Evolutionary conservation across 148 eudicot genomes (phyloP).

Genomic region (Spergularia marina): DNA sequence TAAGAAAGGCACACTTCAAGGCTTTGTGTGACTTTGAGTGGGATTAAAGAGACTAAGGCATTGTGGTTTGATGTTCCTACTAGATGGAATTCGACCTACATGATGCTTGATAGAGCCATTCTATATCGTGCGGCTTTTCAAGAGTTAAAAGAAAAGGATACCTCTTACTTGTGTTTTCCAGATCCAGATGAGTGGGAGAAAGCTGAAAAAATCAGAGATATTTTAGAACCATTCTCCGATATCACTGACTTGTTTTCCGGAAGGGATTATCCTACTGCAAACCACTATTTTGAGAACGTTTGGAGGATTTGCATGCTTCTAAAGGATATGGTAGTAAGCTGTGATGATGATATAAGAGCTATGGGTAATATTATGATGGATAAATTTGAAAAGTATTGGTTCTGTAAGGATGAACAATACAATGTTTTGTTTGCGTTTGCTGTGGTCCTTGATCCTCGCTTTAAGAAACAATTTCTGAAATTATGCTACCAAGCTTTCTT

Average conservation of each 20-base stretch:
- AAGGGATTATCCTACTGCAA: constrained; percentile 12
- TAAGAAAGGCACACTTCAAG: background rate
- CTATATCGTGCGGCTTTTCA: background rate
- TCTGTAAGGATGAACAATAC: background rate
- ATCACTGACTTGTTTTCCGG: constrained; percentile 19
- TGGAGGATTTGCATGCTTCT: background rate
- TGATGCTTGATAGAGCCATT: background rate
- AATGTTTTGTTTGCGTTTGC: background rate
- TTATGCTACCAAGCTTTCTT: background rate
- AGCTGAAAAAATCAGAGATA: background rate
- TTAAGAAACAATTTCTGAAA: background rate
- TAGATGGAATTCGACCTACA: background rate
- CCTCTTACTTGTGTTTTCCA: background rate
- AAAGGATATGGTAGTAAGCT: background rate
- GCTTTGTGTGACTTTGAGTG: background rate
- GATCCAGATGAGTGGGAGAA: background rate
- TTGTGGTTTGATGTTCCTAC: background rate
- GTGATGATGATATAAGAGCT: background rate
- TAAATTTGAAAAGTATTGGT: background rate
- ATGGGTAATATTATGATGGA: background rate
- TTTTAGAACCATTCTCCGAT: constrained; percentile 12
- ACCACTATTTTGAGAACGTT: constrained; percentile 18
- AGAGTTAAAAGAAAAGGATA: background rate
- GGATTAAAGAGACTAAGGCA: background rate
- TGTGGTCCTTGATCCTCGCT: background rate